A percentile compares a stretch with the other conserved stretches of the same genome.
These are phyloP conservation scores for Blastomyces parvus DNA, from an alignment of 2,329 filamentous ascomycete genomes.

Conservation along the genomic window DNA sequence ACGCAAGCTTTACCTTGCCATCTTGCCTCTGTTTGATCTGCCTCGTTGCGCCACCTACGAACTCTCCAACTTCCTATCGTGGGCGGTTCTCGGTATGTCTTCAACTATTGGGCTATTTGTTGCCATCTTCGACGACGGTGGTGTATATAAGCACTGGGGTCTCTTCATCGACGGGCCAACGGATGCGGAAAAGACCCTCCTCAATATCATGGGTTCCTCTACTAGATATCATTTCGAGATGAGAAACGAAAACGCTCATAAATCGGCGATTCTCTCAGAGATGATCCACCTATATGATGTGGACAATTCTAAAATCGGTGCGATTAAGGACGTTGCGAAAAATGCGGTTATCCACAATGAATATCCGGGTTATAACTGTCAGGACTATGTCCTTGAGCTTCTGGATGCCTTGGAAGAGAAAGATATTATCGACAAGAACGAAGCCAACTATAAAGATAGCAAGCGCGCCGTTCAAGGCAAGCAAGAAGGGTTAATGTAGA, in stretches of 20 bases:
- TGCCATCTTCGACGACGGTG: background rate
- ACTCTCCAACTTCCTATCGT: too few species aligned
- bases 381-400: slow-evolving; percentile 23
- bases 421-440: slow-evolving; percentile 6
- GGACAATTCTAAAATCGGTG: background rate
- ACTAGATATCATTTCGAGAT: background rate
- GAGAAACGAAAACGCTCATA: background rate
- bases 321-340: slow-evolving; percentile 10
- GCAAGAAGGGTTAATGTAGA: background rate
- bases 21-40: too few species aligned
- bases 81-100: background rate
- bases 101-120: background rate
- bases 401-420: slow-evolving; percentile 16
- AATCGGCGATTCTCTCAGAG: background rate
- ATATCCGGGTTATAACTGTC: slow-evolving; percentile 20
- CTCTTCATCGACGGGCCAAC: background rate
- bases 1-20: too few species aligned
- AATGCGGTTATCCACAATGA: slow-evolving; percentile 19
- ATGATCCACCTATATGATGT: background rate
- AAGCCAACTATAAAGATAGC: background rate
- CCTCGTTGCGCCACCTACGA: too few species aligned
- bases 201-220: background rate
- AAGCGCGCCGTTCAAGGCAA: background rate
- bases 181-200: background rate
- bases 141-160: background rate